A percentile compares a stretch with the other conserved stretches of the same genome.
phyloP scores from a whole-genome alignment of 139 green algal species.

The Ettlia oleoabundans region DNA sequence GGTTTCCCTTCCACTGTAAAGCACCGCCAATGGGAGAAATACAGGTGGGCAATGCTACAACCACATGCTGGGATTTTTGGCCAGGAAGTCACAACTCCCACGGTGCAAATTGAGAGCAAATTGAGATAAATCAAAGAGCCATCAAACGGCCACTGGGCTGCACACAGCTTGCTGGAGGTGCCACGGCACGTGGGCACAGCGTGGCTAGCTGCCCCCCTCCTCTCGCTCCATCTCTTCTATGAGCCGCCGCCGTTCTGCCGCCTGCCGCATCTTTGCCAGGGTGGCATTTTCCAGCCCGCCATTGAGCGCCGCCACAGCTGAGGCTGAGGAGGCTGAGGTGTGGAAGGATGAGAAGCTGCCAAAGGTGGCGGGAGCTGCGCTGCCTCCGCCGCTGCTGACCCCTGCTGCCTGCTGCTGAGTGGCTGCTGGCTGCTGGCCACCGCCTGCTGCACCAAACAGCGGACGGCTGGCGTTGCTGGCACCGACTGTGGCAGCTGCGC shows the following conservation, averaged over 20 bases:
- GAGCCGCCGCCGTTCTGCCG: conserved; percentile 38
- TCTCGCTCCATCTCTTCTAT: conserved; percentile 35
- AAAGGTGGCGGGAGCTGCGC: not conserved
- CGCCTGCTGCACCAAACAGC: not conserved
- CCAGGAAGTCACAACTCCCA: no score
- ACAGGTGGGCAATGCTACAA: no score
- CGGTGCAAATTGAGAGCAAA: no score
- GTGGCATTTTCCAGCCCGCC: conserved; percentile 37
- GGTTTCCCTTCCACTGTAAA: no score
- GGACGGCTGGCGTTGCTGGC: not conserved
- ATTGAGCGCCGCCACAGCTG: not conserved
- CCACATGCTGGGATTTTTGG: no score
- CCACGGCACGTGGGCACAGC: not conserved
- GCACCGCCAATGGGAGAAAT: no score
- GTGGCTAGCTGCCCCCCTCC: conserved; percentile 4
- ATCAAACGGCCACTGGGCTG: no score
- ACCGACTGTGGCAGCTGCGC: not conserved
- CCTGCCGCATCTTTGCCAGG: conserved; percentile 43
- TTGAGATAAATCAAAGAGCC: no score
- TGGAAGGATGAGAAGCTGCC: not conserved
- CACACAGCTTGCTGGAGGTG: not conserved
- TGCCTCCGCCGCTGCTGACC: not conserved
- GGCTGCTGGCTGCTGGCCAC: not conserved
- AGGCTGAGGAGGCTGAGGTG: not conserved
- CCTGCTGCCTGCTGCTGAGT: not conserved